A percentile compares a stretch with the other conserved stretches of the same genome.
These are phyloP conservation scores for Hyparrhenia diplandra DNA, from an alignment of 176 grass and related monocot species.

Conservation along the genomic window DNA sequence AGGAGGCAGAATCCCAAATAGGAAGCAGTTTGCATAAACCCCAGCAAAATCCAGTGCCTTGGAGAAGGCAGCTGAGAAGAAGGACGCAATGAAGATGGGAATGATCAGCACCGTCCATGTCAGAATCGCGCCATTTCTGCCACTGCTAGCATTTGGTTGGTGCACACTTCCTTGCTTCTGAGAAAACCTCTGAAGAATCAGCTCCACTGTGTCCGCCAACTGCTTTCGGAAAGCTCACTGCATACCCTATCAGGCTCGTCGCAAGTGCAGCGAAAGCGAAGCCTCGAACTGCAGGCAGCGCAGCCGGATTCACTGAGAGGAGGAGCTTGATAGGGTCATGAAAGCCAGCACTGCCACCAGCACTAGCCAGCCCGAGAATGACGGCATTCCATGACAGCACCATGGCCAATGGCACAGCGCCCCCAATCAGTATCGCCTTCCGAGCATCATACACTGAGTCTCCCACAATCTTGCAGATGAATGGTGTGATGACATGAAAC, in stretches of 20 bases:
- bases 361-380: conserved; percentile 59
- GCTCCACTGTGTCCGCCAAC: conserved; percentile 49
- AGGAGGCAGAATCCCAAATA: conserved; percentile 80
- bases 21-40: conserved; percentile 62
- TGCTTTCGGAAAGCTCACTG: conserved; percentile 85
- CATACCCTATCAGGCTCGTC: conserved; percentile 78
- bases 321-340: conserved; percentile 79
- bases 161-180: background rate
- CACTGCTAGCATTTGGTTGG: background rate
- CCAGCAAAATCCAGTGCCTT: conserved; percentile 84
- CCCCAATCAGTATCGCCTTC: conserved; percentile 66
- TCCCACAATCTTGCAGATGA: conserved; percentile 68
- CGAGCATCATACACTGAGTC: conserved; percentile 64
- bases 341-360: conserved; percentile 19
- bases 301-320: conserved; percentile 79
- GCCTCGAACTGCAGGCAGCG: conserved; percentile 64
- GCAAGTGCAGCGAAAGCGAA: conserved; percentile 74
- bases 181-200: conserved; percentile 44
- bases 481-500: no score
- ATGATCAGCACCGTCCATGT: conserved; percentile 52
- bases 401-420: conserved; percentile 69
- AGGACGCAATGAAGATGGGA: conserved; percentile 55
- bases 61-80: conserved; percentile 64
- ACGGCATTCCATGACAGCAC: conserved; percentile 84
- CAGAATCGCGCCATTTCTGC: conserved; percentile 26